These are phyloP conservation scores for Blumeria graminis DNA, from an alignment of 2,329 filamentous ascomycete species.

Conservation along the genomic window DNA sequence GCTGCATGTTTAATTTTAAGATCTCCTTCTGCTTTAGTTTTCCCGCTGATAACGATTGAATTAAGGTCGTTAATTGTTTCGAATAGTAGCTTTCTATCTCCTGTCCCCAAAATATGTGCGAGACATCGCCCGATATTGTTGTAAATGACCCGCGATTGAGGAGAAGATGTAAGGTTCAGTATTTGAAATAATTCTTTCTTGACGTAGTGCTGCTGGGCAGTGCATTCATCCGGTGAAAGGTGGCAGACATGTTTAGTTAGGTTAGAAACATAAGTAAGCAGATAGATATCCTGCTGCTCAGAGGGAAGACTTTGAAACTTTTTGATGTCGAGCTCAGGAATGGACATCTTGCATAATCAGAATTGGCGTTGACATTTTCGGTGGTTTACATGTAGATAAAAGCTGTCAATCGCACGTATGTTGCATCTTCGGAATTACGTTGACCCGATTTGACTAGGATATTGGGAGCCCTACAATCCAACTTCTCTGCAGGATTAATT, in stretches of 20 bases:
- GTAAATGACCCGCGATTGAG: slow-evolving; percentile 68
- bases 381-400: no score
- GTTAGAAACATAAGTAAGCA: slow-evolving; percentile 69
- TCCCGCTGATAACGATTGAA: slow-evolving; percentile 45
- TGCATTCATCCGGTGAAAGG: slow-evolving; percentile 57
- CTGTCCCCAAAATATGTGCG: slow-evolving; percentile 56
- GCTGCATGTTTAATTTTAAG: slow-evolving; percentile 66
- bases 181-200: slow-evolving; percentile 92
- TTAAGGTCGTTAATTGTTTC: slow-evolving; percentile 84
- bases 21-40: slow-evolving; percentile 53
- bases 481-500: no score
- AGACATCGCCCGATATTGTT: slow-evolving; percentile 75
- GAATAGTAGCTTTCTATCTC: slow-evolving; percentile 77
- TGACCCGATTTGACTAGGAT: no score
- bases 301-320: slow-evolving; percentile 76
- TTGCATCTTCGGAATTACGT: no score
- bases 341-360: not conserved
- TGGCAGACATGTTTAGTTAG: slow-evolving; percentile 57
- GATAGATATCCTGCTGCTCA: slow-evolving; percentile 87
- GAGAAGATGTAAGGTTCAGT: slow-evolving; percentile 56
- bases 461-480: no score
- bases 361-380: no score
- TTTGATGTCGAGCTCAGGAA: slow-evolving; percentile 64
- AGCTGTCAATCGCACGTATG: no score
- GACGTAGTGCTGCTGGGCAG: slow-evolving; percentile 69